Conservation (phyloP, 306 rosid genomes). For the Cucurbita moschata region DNA sequence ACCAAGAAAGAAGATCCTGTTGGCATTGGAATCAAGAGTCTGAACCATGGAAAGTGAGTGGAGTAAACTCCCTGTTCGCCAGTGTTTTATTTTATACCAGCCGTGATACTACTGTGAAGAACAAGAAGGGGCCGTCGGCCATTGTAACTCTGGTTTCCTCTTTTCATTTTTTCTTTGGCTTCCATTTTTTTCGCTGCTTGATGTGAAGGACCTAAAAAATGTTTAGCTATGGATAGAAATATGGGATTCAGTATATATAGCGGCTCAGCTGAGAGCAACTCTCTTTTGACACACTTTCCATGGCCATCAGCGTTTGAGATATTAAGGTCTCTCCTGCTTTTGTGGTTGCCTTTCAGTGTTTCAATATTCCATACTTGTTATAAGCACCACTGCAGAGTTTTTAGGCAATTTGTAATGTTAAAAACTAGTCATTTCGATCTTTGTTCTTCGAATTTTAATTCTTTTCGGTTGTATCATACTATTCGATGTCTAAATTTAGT, state of each 20-base stretch:
- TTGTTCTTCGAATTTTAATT: too few species aligned
- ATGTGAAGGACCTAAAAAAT: constrained; percentile 2
- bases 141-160: not conserved
- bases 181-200: not conserved
- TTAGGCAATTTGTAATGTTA: not conserved
- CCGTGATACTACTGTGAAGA: not conserved
- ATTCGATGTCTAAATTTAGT: too few species aligned
- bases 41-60: constrained; percentile 17
- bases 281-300: not conserved
- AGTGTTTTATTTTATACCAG: not conserved
- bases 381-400: not conserved
- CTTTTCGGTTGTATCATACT: too few species aligned
- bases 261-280: not conserved
- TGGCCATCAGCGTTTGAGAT: not conserved
- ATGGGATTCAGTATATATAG: not conserved
- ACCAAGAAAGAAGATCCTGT: constrained; percentile 93
- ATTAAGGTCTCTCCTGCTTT: not conserved
- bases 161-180: not conserved
- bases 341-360: not conserved
- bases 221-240: not conserved
- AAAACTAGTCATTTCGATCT: not conserved
- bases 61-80: not conserved
- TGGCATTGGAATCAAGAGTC: constrained; percentile 72
- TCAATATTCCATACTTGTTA: not conserved
- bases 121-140: not conserved